Evolutionary conservation across 192 early-diverging fungal species (phyloP).

Genomic region (Mortierella antarctica): DNA sequence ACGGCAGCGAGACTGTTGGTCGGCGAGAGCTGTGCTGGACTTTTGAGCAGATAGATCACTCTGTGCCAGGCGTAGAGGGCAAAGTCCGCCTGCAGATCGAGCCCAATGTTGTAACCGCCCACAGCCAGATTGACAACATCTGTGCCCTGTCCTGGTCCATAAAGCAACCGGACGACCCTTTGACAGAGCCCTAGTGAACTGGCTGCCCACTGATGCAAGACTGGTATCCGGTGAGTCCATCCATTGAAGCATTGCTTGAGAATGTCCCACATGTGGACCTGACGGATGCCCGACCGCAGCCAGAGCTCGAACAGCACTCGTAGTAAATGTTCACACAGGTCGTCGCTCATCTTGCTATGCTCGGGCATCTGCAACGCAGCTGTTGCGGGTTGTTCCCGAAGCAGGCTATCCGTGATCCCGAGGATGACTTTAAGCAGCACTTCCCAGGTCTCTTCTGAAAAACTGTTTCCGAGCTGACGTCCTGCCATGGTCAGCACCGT

Average conservation of each 20-base stretch:
- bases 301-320: conserved; percentile 83
- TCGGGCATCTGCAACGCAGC: conserved; percentile 29
- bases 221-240: conserved; percentile 82
- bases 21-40: conserved; percentile 63
- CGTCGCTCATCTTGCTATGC: conserved; percentile 73
- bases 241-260: conserved; percentile 72
- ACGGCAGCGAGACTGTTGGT: conserved; percentile 63
- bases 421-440: conserved; percentile 84
- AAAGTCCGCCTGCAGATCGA: conserved; percentile 74
- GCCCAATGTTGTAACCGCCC: conserved; percentile 63
- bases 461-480: conserved; percentile 64
- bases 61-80: conserved; percentile 80
- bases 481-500: conserved; percentile 70
- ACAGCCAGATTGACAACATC: conserved; percentile 66
- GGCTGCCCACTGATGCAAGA: conserved; percentile 82
- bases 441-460: conserved; percentile 83
- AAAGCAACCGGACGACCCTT: conserved; percentile 72
- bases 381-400: conserved; percentile 63
- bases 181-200: conserved; percentile 74
- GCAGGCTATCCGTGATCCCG: conserved; percentile 78
- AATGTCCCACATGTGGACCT: conserved; percentile 84
- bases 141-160: conserved; percentile 74
- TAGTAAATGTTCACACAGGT: conserved; percentile 78
- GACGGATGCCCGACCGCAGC: conserved; percentile 73
- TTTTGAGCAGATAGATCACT: conserved; percentile 67